phyloP scores from a whole-genome alignment of 2,329 filamentous ascomycete species.

The Leptographium lundbergii region DNA sequence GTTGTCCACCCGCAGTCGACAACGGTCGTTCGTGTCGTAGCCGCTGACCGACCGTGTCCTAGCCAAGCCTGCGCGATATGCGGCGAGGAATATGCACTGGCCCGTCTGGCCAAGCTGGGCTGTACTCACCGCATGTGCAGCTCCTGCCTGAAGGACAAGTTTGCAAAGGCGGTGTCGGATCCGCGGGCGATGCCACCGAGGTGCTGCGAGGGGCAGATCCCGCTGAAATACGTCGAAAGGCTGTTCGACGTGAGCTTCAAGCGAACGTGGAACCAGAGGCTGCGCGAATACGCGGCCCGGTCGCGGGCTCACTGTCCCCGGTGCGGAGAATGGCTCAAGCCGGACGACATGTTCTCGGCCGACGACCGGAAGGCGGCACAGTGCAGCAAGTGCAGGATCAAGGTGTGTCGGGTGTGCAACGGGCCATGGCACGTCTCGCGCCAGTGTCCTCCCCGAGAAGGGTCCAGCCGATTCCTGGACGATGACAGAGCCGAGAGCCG shows the following conservation, averaged over 20 bases:
- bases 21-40: background rate
- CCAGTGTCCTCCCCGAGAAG: constrained; percentile 62
- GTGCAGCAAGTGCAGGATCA: constrained; percentile 59
- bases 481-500: constrained; percentile 56
- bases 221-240: constrained; percentile 61
- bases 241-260: constrained; percentile 67
- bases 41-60: background rate
- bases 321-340: constrained; percentile 73
- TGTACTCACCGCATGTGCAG: constrained; percentile 78
- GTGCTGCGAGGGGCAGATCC: constrained; percentile 68
- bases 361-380: constrained; percentile 52
- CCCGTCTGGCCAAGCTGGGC: constrained; percentile 55
- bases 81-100: constrained; percentile 50
- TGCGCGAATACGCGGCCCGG: constrained; percentile 59
- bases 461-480: constrained; percentile 48
- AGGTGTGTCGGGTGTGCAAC: constrained; percentile 64
- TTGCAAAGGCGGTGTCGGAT: constrained; percentile 63
- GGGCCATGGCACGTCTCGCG: constrained; percentile 57
- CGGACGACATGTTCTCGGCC: constrained; percentile 50
- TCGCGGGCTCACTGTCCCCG: constrained; percentile 70
- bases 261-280: constrained; percentile 68
- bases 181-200: constrained; percentile 73
- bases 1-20: constrained; percentile 1
- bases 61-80: constrained; percentile 65
- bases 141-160: constrained; percentile 59